Evolutionary conservation across 2,329 filamentous ascomycete genomes (phyloP), one percentile per base, ranked within the genome.

Genomic region (Ophiostoma fasciatum): DNA sequence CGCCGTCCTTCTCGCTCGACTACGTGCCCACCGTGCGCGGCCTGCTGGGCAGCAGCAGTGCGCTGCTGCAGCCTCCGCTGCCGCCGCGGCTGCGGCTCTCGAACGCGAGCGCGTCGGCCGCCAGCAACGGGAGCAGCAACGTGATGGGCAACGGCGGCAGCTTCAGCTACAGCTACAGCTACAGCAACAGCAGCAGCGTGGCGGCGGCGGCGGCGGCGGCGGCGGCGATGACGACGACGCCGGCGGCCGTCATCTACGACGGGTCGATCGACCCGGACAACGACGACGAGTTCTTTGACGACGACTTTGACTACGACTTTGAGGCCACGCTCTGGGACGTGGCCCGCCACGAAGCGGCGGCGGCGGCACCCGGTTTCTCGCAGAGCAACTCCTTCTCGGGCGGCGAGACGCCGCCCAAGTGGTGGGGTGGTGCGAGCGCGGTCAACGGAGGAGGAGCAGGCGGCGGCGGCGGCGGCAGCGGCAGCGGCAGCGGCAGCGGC

Each of bases 1-100:
- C 71, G 1, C 73, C 71, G 1, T 71, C 73, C 0, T 79, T 78
- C 46, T 78, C 74, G 1, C 56, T 79, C 3, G 72, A 78, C 40
- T 79, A 79, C 47, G 77, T 77, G 42, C 73, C 74, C 1, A 69
- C 64, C 1, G 66, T 17, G 12, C 42, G 42, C 6, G 37, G 38
- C 2, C 20, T 36, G 17, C 7, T 31, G 11, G 29, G 26, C 22
- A 28, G 20, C 1, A 14, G 26, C 7, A n/a, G n/a, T n/a, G n/a
- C n/a, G n/a, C n/a, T n/a, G n/a, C n/a, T n/a, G n/a, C n/a, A n/a
- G n/a, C n/a, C n/a, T n/a, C n/a, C n/a, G n/a, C n/a, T n/a, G n/a
- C 36, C 42, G 27, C 35, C 32, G 1, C 18, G n/a, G 12, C 13
- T 30, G 9, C 18, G 21, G 6, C 11, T 26, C 14, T 15, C 28